Evolutionary conservation across 495 filamentous ascomycete genomes (phyloP).

Genomic region (Aspergillus baeticus): DNA sequence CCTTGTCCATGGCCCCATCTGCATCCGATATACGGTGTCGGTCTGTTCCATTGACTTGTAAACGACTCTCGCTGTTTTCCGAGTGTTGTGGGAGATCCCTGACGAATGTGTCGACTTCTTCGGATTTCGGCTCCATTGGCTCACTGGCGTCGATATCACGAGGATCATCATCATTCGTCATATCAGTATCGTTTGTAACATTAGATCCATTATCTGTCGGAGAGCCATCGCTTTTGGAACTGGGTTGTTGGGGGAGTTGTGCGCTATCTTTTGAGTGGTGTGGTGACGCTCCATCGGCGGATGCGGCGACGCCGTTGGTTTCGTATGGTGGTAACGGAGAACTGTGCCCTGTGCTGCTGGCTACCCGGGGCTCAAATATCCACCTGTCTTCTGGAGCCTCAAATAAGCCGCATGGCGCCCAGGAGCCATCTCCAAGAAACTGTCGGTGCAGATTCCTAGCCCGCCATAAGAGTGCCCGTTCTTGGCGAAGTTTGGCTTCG

Average conservation of each 20-base stretch:
- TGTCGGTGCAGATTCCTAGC: conserved; percentile 75
- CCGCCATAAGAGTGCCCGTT: conserved; percentile 70
- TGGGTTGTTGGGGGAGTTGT: conserved; percentile 9
- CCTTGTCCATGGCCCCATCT: conserved; percentile 10
- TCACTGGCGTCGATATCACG: conserved; percentile 10
- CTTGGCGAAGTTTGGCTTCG: conserved; percentile 70
- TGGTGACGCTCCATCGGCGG: conserved; percentile 10
- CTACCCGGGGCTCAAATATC: conserved; percentile 39
- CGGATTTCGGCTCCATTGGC: conserved; percentile 34
- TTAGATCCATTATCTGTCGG: conserved; percentile 11
- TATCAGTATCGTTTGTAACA: conserved; percentile 39
- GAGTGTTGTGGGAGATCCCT: conserved; percentile 39
- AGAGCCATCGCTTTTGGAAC: conserved; percentile 9
- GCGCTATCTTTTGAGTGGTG: conserved; percentile 7
- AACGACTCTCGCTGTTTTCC: conserved; percentile 13
- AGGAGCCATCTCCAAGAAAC: conserved; percentile 76
- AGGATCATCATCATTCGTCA: conserved; percentile 33
- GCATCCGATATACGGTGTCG: conserved; percentile 9
- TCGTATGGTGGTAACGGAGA: conserved; percentile 20
- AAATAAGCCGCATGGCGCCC: conserved; percentile 66
- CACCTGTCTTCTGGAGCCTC: conserved; percentile 37
- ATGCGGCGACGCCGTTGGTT: conserved; percentile 13
- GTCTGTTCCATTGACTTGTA: conserved; percentile 17
- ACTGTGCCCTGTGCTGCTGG: conserved; percentile 17
- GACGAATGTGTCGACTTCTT: conserved; percentile 40